Evolutionary conservation across 371 early-diverging fungal species (phyloP).

Genomic region (Mucor mucedo): DNA sequence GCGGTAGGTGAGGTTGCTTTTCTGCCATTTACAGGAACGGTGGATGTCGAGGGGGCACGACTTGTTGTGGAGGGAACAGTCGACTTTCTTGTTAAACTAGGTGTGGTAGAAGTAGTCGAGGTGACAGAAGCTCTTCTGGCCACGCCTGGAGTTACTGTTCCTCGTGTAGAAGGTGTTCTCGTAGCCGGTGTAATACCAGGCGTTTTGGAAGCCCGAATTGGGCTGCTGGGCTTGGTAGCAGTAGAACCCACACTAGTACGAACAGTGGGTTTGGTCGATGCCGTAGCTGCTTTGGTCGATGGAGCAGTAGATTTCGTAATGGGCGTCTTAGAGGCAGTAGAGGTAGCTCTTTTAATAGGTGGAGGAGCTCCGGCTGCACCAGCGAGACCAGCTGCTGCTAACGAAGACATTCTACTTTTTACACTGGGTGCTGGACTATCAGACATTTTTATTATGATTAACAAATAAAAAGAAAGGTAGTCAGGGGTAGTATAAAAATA

Average conservation of each 20-base stretch:
- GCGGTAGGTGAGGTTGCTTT: slow-evolving; percentile 31
- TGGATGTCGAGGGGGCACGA: slow-evolving; percentile 12
- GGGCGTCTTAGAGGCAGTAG: slow-evolving; percentile 20
- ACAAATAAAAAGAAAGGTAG: not conserved
- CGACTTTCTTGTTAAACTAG: slow-evolving; percentile 15
- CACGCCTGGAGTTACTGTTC: slow-evolving; percentile 15
- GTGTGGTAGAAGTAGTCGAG: slow-evolving; percentile 12
- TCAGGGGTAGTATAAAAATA: not conserved
- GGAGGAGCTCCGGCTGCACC: not conserved
- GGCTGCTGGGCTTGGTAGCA: slow-evolving; percentile 11
- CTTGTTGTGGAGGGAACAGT: slow-evolving; percentile 17
- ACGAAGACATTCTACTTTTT: slow-evolving; percentile 27
- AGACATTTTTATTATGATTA: slow-evolving; percentile 1
- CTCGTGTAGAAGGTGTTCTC: slow-evolving; percentile 6
- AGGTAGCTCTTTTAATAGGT: slow-evolving; percentile 2
- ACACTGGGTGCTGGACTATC: slow-evolving; percentile 20
- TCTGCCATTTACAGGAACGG: slow-evolving; percentile 4
- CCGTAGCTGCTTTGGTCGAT: not conserved
- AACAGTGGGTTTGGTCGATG: slow-evolving; percentile 5
- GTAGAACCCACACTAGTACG: slow-evolving; percentile 10
- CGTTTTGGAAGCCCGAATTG: slow-evolving; percentile 20
- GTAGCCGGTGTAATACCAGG: slow-evolving; percentile 3
- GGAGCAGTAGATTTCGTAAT: slow-evolving; percentile 5
- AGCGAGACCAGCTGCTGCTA: slow-evolving; percentile 27
- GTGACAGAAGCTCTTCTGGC: slow-evolving; percentile 24